Base-by-base conservation (phyloP, 805 yeast genomes). In the Starmera dryadoides region DNA sequence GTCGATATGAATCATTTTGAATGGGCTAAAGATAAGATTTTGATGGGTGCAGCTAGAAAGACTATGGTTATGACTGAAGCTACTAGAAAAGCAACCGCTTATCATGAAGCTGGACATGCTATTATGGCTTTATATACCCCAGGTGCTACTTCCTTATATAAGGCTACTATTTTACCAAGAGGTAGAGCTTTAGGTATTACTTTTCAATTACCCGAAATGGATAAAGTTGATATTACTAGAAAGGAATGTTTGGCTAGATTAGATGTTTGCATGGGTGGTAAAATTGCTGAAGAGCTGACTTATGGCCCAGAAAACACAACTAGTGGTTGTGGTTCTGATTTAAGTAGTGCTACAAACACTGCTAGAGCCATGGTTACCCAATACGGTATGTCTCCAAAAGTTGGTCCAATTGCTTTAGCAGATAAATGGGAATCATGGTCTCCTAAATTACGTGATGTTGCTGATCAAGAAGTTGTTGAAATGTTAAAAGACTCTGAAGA, bases 191-290 rank as follows among this genome's bases (percentile, higher is more conserved):
- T 93, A 38, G 99, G 99, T 59, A 78, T 93, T 35, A 94, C 98
- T 1, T 93, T 89, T 76, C 98, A 91, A 63, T 75, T 93, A 48
- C 98, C 98, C 3, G 98, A 93, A 59, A 87, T 89, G 91, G 98
- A 93, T 65, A 91, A 93, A 67, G 88, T 86, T 44, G 98, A 91
- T 56, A 84, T 86, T 63, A 87, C 96, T 25, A 84, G 77, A 59
- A 77, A 73, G 44, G 98, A 93, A 63, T 86, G 96, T 59, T 71
- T 82, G 47, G 96, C 98, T 0, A 71, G 95, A 46, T 64, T 93
- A 48, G 98, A 93, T 60, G 98, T 93, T 36, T 88, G 96, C 59
- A 93, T 93, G 98, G 99, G 98, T 44, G 99, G 99, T 47, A 89
- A 89, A 60, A 80, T 88, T 42, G 98, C 98, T 23, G 99, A 93